Conservation (phyloP, 2,329 filamentous ascomycete species). For the Phialemonium atrogriseum region DNA sequence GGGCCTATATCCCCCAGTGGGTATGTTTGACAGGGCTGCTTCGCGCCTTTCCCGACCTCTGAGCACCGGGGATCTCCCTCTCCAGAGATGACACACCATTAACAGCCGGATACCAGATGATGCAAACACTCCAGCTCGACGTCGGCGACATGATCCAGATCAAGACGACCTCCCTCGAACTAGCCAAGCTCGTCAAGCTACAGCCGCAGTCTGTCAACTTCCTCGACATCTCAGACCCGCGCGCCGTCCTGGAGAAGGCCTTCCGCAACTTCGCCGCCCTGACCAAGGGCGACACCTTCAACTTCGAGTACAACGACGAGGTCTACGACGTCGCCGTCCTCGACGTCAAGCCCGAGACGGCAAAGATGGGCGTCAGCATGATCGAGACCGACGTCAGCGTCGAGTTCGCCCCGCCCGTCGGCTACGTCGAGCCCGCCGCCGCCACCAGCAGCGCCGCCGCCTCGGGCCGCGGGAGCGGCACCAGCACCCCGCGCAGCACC, state of each 20-base stretch:
- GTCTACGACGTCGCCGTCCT: slow-evolving; percentile 88
- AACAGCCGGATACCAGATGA: slow-evolving; percentile 53
- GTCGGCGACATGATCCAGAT: slow-evolving; percentile 92
- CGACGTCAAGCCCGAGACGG: slow-evolving; percentile 79
- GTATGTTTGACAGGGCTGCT: slow-evolving; percentile 45
- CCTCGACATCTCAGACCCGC: slow-evolving; percentile 93
- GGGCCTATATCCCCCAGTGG: slow-evolving; percentile 95
- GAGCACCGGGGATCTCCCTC: neutral
- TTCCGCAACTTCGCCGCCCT: slow-evolving; percentile 94
- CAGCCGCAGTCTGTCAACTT: slow-evolving; percentile 91
- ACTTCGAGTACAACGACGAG: slow-evolving; percentile 92
- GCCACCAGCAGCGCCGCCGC: neutral
- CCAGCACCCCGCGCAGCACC: slow-evolving; percentile 70
- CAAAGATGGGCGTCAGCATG: slow-evolving; percentile 83
- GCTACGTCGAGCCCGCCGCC: slow-evolving; percentile 73
- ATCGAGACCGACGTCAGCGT: slow-evolving; percentile 95
- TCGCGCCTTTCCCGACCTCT: neutral
- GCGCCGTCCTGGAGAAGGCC: slow-evolving; percentile 91
- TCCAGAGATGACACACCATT: slow-evolving; percentile 6
- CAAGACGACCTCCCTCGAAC: slow-evolving; percentile 85
- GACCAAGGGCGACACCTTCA: slow-evolving; percentile 90
- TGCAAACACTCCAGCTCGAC: slow-evolving; percentile 83
- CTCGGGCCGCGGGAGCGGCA: slow-evolving; percentile 62
- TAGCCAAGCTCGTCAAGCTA: slow-evolving; percentile 89
- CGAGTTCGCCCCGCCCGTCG: slow-evolving; percentile 88